Evolutionary conservation across 2,329 filamentous ascomycete species (phyloP).

Genomic region (Pezicula rhizophila): DNA sequence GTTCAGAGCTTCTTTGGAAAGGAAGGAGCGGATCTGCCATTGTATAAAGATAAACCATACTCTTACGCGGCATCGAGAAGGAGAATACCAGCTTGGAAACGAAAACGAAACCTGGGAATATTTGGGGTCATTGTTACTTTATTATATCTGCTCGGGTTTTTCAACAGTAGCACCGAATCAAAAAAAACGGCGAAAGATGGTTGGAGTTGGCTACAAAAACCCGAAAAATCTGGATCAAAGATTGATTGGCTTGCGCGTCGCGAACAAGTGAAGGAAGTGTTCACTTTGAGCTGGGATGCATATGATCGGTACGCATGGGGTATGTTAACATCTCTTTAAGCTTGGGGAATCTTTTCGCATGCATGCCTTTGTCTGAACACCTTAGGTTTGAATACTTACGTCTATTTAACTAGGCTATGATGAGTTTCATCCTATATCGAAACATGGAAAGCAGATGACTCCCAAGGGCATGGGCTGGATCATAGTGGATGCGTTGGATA

Average conservation of each 20-base stretch:
- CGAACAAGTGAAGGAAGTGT: constrained; percentile 80
- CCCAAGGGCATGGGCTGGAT: constrained; percentile 93
- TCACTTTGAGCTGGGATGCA: constrained; percentile 84
- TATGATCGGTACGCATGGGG: constrained; percentile 95
- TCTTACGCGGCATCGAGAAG: constrained; percentile 56
- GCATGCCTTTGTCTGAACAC: background rate
- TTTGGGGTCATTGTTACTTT: constrained; percentile 48
- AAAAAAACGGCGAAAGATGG: constrained; percentile 33
- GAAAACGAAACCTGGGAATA: constrained; percentile 53
- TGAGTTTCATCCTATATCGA: constrained; percentile 78
- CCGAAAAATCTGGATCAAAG: constrained; percentile 37
- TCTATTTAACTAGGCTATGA: constrained; percentile 59
- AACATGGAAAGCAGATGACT: constrained; percentile 77
- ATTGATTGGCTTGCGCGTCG: constrained; percentile 74
- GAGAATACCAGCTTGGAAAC: constrained; percentile 53
- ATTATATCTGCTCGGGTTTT: constrained; percentile 66
- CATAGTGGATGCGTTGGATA: constrained; percentile 92
- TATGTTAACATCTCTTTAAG: constrained; percentile 30
- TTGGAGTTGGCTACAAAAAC: constrained; percentile 51
- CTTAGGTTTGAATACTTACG: background rate
- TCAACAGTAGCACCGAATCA: constrained; percentile 31
- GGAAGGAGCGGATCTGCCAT: constrained; percentile 58
- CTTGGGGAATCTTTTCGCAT: background rate
- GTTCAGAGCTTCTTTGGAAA: constrained; percentile 62
- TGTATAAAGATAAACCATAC: constrained; percentile 99